Conservation (phyloP, 441 rosid species). For the Cnidoscolus chayamansa region DNA sequence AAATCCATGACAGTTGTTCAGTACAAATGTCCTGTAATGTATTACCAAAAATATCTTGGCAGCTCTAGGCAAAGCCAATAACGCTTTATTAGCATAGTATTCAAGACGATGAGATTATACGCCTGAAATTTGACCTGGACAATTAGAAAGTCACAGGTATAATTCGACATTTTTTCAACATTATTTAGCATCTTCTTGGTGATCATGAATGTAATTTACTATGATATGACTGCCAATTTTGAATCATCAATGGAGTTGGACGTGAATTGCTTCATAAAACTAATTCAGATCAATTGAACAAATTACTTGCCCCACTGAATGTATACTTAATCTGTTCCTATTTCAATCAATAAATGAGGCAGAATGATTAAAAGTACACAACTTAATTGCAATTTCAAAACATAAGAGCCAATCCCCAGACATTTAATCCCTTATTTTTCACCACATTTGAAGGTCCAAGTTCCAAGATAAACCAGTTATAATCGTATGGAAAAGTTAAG, state of each 20-base stretch:
- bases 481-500: neutral
- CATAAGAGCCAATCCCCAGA: neutral
- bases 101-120: neutral
- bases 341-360: neutral
- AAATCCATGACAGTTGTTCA: neutral
- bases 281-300: neutral
- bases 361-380: neutral
- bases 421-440: neutral
- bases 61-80: neutral
- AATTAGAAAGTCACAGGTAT: constrained; percentile 1
- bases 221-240: neutral
- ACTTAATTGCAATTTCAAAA: neutral
- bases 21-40: neutral
- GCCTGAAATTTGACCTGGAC: neutral
- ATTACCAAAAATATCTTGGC: constrained; percentile 4
- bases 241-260: neutral
- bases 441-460: neutral
- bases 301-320: neutral
- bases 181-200: neutral
- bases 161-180: neutral
- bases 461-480: neutral
- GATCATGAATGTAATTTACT: neutral
- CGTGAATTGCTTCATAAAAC: neutral
- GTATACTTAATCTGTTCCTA: neutral
- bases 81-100: constrained; percentile 2